Evolutionary conservation across 129 eudicot genomes (phyloP), one percentile per base, ranked within the genome.

Genomic region (Solidago caesia): DNA sequence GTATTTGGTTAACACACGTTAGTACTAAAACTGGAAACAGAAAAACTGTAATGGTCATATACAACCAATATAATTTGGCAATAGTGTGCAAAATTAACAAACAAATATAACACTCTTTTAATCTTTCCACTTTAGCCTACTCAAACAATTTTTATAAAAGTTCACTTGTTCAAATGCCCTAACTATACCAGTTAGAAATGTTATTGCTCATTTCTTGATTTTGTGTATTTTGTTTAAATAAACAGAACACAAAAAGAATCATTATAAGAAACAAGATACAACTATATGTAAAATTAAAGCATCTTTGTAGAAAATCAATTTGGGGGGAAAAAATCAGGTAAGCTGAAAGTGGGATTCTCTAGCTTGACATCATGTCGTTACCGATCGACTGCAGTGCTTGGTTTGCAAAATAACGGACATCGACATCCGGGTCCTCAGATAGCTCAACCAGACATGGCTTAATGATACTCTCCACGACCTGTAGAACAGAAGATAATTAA

Each of bases 401-500:
- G 73, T 87, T 89, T 15, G 95, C 98, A 56, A 85, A 92, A 77
- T 73, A 87, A 57, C 98, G 95, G 48, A 86, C 96, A 84, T 92
- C 98, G 27, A 86, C 96, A 60, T 92, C 98, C 12, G 96, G 96
- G 70, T 92, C 98, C 87, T 92, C 98, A 0, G 87, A 71, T 3
- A 92, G 86, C 84, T 92, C 98, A 41, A 89, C 87, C 65, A 89
- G 64, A 84, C 76, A 63, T 0, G 96, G 96, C 33, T 86, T 80
- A 56, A 89, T 86, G 55, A 90, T 85, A 44, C 72, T 79, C 81
- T 92, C 96, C 25, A 82, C 95, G 53, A 88, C 96, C 98, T 92
- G 69, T 6, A 75, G 56, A 64, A 66, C 55, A 60, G 2, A 33
- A 72, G 4, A 33, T 33, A n/a, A 41, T 13, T 41, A 44, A 43